phyloP scores from a whole-genome alignment of 2,329 filamentous ascomycete genomes.

The Myriosclerotinia curreyana region DNA sequence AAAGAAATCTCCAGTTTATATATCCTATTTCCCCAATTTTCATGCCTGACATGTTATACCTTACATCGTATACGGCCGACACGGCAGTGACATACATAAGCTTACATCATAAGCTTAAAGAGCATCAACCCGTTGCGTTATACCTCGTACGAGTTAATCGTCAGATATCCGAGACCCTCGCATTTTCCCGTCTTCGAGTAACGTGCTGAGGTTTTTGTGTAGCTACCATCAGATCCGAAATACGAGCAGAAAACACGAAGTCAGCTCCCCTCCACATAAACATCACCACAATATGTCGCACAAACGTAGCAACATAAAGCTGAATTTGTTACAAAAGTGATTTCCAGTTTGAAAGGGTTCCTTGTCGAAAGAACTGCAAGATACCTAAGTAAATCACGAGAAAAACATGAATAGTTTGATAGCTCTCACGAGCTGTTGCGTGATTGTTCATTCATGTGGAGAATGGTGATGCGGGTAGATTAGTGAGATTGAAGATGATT shows the following conservation, averaged over 20 bases:
- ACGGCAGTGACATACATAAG: background rate
- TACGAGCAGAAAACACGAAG: background rate
- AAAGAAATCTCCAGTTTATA: background rate
- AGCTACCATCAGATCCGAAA: background rate
- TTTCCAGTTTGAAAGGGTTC: background rate
- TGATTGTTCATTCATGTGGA: background rate
- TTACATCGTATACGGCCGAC: background rate
- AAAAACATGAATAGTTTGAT: background rate
- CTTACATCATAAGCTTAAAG: conserved; percentile 1
- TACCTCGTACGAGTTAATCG: background rate
- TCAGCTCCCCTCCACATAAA: background rate
- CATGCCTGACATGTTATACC: background rate
- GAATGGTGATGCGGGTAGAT: background rate
- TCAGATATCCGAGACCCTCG: background rate
- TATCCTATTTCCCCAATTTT: background rate
- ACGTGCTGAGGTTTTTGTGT: background rate
- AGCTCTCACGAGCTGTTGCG: background rate
- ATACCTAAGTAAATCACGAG: too few relatives aligned
- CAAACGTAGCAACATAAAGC: background rate
- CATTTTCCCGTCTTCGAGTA: background rate
- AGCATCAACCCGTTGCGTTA: background rate
- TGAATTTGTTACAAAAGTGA: background rate
- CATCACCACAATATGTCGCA: background rate
- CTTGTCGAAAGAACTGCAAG: too few relatives aligned
- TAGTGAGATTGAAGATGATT: background rate